phyloP scores from a whole-genome alignment of 2,329 filamentous ascomycete genomes.

The Onygenales sp. region DNA sequence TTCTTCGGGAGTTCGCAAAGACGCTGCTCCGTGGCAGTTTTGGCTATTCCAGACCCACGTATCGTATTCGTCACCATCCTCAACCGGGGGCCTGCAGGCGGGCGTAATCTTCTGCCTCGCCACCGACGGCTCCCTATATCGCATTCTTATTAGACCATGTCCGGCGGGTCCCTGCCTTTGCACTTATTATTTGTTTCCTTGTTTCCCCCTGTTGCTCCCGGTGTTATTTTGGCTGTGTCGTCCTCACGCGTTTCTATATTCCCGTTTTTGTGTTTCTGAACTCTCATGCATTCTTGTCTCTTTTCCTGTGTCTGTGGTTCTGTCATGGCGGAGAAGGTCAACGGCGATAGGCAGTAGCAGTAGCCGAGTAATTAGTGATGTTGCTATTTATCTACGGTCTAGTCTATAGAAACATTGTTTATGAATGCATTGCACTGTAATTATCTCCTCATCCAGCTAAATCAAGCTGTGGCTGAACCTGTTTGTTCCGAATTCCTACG shows the following conservation, averaged over 20 bases:
- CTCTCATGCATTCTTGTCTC: background rate
- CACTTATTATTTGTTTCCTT: constrained; percentile 20
- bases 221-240: constrained; percentile 17
- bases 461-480: background rate
- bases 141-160: constrained; percentile 7
- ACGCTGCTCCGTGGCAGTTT: background rate
- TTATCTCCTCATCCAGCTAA: background rate
- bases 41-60: background rate
- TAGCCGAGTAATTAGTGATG: background rate
- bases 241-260: no score
- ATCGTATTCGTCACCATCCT: background rate
- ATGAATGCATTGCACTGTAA: background rate
- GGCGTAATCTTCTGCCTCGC: background rate
- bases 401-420: background rate
- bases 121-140: background rate
- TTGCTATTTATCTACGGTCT: background rate
- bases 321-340: background rate
- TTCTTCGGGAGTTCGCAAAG: background rate
- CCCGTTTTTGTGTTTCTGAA: constrained; percentile 13
- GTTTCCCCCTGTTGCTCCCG: constrained; percentile 19
- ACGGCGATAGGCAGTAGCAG: background rate
- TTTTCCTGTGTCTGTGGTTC: background rate
- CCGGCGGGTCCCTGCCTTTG: constrained; percentile 3
- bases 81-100: background rate
- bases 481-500: background rate